Base-by-base conservation (phyloP, 805 yeast species). In the Wickerhamomyces queroliae region DNA sequence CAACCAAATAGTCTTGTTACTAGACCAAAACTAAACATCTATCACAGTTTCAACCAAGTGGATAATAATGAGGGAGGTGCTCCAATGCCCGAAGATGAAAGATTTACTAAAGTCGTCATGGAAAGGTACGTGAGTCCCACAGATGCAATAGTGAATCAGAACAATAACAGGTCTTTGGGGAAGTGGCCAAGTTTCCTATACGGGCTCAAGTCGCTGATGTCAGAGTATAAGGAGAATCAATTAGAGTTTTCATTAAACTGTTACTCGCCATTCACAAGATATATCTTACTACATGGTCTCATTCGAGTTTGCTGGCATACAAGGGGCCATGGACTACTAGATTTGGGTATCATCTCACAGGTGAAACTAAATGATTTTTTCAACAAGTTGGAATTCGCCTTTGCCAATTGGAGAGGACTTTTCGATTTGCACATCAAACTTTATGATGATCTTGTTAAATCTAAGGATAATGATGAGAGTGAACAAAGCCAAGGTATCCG, bases 161-260 rank as follows among this genome's bases (percentile, higher is more conserved):
- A 7, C 3, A 55, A 52, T 34, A 52, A 58, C n/a, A 56, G 49
- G 19, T 45, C 46, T 21, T 64, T 58, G 37, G 53, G 56, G 3
- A 47, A 45, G 31, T 64, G 69, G 70, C 70, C 68, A 2, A 58
- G 55, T 26, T 57, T 64, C 35, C 43, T 63, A n/a, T 64, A 62
- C 55, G 50, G 60, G 31, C 42, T 63, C 33, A 48, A 58, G 38
- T 40, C 59, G n/a, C 42, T 63, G 38, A 58, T 62, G 61, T 59
- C 53, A 32, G 57, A 62, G 5, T 59, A 48, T 36, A 43, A 43
- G 17, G 56, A 55, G 20, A 44, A 54, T 28, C 61, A 59, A 31
- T 52, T 51, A 21, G 67, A 63, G 37, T 64, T 63, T 35, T 51
- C 50, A 11, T 31, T 59, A 36, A 56, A 58, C 35, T 64, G 69